phyloP scores from a whole-genome alignment of 495 filamentous ascomycete species.

The Aspergillus bertholletiae region DNA sequence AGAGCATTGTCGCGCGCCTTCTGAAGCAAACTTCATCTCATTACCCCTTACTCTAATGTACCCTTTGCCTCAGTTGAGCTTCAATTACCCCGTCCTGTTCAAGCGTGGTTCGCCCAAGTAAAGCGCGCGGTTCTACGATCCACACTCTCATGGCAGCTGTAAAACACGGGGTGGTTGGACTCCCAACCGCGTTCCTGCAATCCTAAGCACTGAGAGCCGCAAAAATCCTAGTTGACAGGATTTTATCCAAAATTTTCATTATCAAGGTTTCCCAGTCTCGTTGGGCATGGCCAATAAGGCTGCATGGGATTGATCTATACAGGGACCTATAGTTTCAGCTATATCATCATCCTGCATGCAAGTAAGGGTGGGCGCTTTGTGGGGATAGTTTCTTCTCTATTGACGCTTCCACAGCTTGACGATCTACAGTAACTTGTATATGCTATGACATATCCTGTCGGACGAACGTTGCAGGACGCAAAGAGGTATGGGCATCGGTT shows the following conservation, averaged over 20 bases:
- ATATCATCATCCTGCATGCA: neutral
- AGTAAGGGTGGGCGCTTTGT: neutral
- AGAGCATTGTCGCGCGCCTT: constrained; percentile 11
- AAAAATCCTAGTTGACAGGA: constrained; percentile 7
- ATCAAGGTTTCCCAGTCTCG: no score
- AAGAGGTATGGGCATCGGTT: no score
- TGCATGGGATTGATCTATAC: neutral
- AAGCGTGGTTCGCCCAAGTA: constrained; percentile 3
- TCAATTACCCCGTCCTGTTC: neutral
- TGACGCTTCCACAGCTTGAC: no score
- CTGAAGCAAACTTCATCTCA: constrained; percentile 5
- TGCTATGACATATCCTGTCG: neutral
- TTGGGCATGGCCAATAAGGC: neutral
- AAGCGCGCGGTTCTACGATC: constrained; percentile 10
- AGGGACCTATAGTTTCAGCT: neutral
- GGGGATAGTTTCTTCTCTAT: no score
- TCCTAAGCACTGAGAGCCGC: neutral
- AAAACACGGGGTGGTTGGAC: neutral
- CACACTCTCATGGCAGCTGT: neutral
- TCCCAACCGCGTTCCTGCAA: constrained; percentile 11
- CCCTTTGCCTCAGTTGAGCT: neutral
- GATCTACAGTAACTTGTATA: neutral
- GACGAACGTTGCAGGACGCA: no score
- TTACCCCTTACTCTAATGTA: neutral
- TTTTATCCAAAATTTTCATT: neutral